Evolutionary conservation across 2,329 filamentous ascomycete species (phyloP).

Genomic region (Pestalotiopsis sp.): DNA sequence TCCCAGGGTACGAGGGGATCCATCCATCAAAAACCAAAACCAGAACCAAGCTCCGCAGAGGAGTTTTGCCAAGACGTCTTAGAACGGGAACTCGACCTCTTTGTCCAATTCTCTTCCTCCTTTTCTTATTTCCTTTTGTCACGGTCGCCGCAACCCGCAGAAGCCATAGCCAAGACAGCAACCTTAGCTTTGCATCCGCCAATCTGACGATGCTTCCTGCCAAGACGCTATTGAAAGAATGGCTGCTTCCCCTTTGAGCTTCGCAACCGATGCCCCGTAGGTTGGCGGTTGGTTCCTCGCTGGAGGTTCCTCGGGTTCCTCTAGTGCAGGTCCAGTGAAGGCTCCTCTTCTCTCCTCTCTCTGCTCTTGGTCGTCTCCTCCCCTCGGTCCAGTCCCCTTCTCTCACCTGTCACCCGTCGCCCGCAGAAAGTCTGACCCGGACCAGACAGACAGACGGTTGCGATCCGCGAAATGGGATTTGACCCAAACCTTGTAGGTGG

Average conservation of each 20-base stretch:
- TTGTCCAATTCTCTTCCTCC: not conserved
- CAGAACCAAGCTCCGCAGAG: not conserved
- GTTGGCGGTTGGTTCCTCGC: not conserved
- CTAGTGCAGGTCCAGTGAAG: not conserved
- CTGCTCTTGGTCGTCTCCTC: not conserved
- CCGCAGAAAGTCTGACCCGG: not conserved
- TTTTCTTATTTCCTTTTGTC: conserved; percentile 1
- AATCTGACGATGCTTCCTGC: conserved; percentile 5
- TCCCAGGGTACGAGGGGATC: not conserved
- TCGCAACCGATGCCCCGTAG: conserved; percentile 2
- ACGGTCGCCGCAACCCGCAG: not conserved
- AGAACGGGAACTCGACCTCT: not conserved
- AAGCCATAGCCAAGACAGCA: not conserved
- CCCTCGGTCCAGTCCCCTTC: not conserved
- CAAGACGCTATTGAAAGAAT: conserved; percentile 8
- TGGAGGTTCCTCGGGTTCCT: not conserved
- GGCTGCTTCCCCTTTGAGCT: conserved; percentile 12
- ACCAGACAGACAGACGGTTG: not conserved
- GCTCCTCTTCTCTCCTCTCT: not conserved
- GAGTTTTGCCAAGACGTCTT: not conserved
- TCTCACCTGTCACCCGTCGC: not conserved
- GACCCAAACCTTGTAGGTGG: not conserved
- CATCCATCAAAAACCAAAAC: not conserved
- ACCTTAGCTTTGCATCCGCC: conserved; percentile 1
- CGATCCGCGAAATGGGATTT: not conserved